phyloP scores from a whole-genome alignment of 768 basidiomycete species.

The Leccinum obscurum region DNA sequence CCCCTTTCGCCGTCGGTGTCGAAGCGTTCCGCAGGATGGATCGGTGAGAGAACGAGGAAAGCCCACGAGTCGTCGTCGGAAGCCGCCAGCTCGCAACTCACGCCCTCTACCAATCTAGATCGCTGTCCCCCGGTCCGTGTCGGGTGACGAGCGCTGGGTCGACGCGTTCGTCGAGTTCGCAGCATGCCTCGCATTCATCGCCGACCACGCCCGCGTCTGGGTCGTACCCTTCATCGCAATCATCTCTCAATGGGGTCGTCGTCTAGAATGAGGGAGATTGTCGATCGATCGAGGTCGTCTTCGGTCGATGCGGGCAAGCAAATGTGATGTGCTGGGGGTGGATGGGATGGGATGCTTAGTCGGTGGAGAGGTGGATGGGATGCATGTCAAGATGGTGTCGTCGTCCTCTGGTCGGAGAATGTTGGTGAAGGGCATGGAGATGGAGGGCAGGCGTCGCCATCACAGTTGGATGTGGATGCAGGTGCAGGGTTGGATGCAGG shows the following conservation, averaged over 20 bases:
- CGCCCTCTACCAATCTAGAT: constrained; percentile 15
- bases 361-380: constrained; percentile 13
- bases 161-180: constrained; percentile 12
- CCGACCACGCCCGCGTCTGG: constrained; percentile 10
- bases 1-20: constrained; percentile 16
- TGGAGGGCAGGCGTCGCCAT: not conserved
- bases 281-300: constrained; percentile 26
- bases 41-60: constrained; percentile 7
- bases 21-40: constrained; percentile 3
- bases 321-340: constrained; percentile 6
- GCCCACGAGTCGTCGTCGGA: constrained; percentile 2
- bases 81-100: not conserved
- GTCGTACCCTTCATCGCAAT: constrained; percentile 11
- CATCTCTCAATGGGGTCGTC: constrained; percentile 1
- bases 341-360: constrained; percentile 19
- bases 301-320: constrained; percentile 24
- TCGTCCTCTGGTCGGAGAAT: constrained; percentile 7
- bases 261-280: constrained; percentile 30
- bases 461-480: not conserved
- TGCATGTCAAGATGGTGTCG: not conserved
- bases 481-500: constrained; percentile 6
- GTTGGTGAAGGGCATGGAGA: constrained; percentile 1
- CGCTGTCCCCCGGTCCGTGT: constrained; percentile 16
- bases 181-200: constrained; percentile 8
- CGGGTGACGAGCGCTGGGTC: constrained; percentile 7